Evolutionary conservation across 2,329 filamentous ascomycete species (phyloP).

Genomic region (Aureobasidium vineae): DNA sequence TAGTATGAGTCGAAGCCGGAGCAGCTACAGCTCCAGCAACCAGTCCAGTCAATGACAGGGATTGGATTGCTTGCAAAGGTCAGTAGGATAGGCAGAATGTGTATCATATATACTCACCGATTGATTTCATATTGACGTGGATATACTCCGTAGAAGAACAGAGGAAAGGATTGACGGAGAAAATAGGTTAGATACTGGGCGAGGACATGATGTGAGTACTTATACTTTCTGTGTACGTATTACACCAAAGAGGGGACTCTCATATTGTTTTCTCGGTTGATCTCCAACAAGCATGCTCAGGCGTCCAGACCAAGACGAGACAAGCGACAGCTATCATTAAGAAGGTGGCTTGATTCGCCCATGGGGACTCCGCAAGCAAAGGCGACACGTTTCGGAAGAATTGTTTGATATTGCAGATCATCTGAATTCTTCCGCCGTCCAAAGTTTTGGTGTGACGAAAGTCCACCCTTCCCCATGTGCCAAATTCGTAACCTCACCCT

Average conservation of each 20-base stretch:
- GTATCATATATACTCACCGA: neutral
- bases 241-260: neutral
- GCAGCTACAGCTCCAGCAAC: neutral
- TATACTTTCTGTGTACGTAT: neutral
- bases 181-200: neutral
- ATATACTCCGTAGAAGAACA: neutral
- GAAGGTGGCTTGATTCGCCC: neutral
- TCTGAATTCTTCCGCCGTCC: constrained; percentile 14
- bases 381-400: constrained; percentile 23
- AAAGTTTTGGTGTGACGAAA: neutral
- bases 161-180: neutral
- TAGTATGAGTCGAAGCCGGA: neutral
- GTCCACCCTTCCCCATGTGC: neutral
- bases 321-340: constrained; percentile 15
- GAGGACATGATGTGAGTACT: neutral
- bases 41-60: neutral
- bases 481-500: no score
- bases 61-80: neutral
- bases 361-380: constrained; percentile 14
- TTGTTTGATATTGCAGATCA: constrained; percentile 23
- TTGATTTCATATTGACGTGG: neutral
- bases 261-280: neutral
- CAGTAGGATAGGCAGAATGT: neutral
- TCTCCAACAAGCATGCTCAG: constrained; percentile 1
- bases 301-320: constrained; percentile 2